Evolutionary conservation across 1,284 basidiomycete genomes (phyloP).

Genomic region (Apiotrichum domesticum): DNA sequence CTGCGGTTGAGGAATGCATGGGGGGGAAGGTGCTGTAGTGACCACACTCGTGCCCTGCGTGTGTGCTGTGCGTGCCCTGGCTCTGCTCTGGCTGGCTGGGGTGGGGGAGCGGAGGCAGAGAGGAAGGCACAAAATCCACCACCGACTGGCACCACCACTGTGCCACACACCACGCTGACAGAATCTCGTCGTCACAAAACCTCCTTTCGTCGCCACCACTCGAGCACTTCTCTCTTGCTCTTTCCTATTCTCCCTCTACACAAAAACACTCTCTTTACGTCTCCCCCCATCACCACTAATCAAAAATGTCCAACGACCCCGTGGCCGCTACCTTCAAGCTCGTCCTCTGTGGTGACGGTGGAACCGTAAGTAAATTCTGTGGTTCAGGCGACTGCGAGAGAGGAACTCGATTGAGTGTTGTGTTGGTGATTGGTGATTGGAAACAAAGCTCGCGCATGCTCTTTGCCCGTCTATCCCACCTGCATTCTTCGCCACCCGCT

Average conservation of each 20-base stretch:
- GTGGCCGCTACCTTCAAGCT: constrained; percentile 87
- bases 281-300: neutral
- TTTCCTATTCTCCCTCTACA: neutral
- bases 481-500: neutral
- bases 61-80: no score
- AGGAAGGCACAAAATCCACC: neutral
- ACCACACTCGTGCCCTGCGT: no score
- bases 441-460: no score
- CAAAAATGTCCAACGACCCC: constrained; percentile 49
- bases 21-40: no score
- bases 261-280: neutral
- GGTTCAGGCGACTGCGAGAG: neutral
- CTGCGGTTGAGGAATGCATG: no score
- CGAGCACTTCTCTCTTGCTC: neutral
- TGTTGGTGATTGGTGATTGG: no score
- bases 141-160: no score
- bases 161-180: no score
- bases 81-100: no score
- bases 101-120: neutral
- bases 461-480: no score
- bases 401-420: no score
- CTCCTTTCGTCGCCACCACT: neutral
- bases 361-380: constrained; percentile 64
- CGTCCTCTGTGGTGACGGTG: constrained; percentile 91
- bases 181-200: neutral